Conservation (phyloP, 495 filamentous ascomycete genomes). For the Entonaema liquescens region DNA sequence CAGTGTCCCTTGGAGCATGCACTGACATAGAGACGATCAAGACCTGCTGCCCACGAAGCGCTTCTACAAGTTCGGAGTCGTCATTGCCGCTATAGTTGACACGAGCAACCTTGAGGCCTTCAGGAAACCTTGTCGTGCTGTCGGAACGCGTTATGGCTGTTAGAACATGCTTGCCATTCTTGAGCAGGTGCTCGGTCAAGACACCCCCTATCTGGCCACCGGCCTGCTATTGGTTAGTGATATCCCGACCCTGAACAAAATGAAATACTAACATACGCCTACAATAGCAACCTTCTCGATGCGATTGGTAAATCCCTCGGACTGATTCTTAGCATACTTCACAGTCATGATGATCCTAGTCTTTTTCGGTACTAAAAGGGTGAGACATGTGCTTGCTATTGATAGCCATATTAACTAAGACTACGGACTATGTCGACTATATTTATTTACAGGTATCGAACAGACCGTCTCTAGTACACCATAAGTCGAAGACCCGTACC, state of each 20-base stretch:
- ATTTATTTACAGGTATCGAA: neutral
- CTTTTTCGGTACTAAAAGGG: neutral
- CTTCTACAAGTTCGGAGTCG: constrained; percentile 47
- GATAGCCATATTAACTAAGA: neutral
- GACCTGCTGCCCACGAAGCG: constrained; percentile 60
- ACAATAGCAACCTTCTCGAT: constrained; percentile 57
- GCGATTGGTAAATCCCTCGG: constrained; percentile 37
- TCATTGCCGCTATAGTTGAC: constrained; percentile 51
- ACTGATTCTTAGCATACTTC: constrained; percentile 17
- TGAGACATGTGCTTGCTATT: neutral
- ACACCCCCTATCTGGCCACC: constrained; percentile 59
- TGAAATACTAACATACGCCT: constrained; percentile 45
- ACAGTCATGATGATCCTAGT: constrained; percentile 40
- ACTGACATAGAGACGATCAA: constrained; percentile 67
- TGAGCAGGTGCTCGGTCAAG: constrained; percentile 55
- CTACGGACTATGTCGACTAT: neutral
- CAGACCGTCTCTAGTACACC: neutral
- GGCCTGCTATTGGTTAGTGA: constrained; percentile 48
- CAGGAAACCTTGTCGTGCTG: constrained; percentile 46
- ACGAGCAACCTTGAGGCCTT: constrained; percentile 44
- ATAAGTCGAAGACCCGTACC: neutral
- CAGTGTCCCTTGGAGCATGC: constrained; percentile 41
- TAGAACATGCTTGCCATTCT: constrained; percentile 53
- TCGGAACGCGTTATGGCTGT: constrained; percentile 53
- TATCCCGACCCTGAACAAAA: neutral